Percentiles rank a stretch among this genome's conserved stretches.
These are phyloP conservation scores for Sarocladiaceae sp. DNA, from an alignment of 2,329 filamentous ascomycete species.

Conservation along the genomic window DNA sequence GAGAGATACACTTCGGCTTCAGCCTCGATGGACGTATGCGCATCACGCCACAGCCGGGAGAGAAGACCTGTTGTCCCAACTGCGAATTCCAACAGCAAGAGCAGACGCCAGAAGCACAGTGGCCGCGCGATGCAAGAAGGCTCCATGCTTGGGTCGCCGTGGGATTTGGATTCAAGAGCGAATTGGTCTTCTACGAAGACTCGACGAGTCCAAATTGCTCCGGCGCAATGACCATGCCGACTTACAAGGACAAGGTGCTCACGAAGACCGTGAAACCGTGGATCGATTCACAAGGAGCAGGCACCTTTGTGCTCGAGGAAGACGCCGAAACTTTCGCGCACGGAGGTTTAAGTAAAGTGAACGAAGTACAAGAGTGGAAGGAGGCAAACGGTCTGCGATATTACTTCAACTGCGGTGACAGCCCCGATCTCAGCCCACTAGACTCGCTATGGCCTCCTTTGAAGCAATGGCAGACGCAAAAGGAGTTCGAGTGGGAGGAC, in stretches of 20 bases:
- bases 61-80: slow-evolving; percentile 23
- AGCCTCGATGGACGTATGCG: slow-evolving; percentile 32
- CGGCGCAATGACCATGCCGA: slow-evolving; percentile 28
- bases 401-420: slow-evolving; percentile 32
- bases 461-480: slow-evolving; percentile 27
- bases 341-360: slow-evolving; percentile 30
- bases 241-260: slow-evolving; percentile 29
- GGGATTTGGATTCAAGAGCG: slow-evolving; percentile 32
- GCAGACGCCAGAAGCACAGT: slow-evolving; percentile 18
- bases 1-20: slow-evolving; percentile 34
- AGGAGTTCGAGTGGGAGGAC: slow-evolving; percentile 27
- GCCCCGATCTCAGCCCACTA: slow-evolving; percentile 31
- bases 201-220: slow-evolving; percentile 27
- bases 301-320: slow-evolving; percentile 28
- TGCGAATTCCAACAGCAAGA: slow-evolving; percentile 16
- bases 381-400: slow-evolving; percentile 25
- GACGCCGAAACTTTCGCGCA: slow-evolving; percentile 31
- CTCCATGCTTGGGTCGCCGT: slow-evolving; percentile 31
- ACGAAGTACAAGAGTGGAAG: slow-evolving; percentile 31
- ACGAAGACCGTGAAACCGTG: slow-evolving; percentile 29
- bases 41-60: slow-evolving; percentile 28
- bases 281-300: slow-evolving; percentile 15
- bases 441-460: slow-evolving; percentile 29
- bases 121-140: slow-evolving; percentile 29
- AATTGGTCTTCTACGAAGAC: slow-evolving; percentile 32